These are phyloP conservation scores for Entomortierella beljakovae DNA, from an alignment of 192 early-diverging fungal genomes.

Conservation along the genomic window DNA sequence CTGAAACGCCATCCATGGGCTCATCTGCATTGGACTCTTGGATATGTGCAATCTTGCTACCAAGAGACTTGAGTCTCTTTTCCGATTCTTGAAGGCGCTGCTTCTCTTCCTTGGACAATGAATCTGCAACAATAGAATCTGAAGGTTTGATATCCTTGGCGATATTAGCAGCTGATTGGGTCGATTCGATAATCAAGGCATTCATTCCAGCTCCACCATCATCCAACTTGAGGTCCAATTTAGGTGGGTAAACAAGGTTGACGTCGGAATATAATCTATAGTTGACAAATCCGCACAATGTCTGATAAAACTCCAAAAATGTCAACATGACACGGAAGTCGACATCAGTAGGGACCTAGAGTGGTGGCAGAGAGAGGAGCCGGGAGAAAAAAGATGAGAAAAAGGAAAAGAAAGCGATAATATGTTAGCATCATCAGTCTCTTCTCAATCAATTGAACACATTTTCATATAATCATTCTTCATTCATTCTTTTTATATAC, in stretches of 20 bases:
- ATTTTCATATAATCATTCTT: not conserved
- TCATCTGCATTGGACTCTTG: conserved; percentile 35
- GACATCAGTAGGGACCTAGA: conserved; percentile 86
- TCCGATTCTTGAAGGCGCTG: conserved; percentile 59
- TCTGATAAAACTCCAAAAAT: conserved; percentile 96
- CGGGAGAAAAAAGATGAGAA: not conserved
- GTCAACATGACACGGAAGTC: conserved; percentile 98
- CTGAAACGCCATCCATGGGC: not conserved
- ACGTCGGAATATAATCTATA: conserved; percentile 90
- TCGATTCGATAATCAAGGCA: conserved; percentile 73
- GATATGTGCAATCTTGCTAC: conserved; percentile 57
- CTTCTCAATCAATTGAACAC: not conserved
- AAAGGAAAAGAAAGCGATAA: not conserved
- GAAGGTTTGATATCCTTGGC: conserved; percentile 36
- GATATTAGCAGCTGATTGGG: conserved; percentile 52
- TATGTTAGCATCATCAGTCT: not conserved
- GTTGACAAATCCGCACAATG: conserved; percentile 94
- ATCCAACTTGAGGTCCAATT: conserved; percentile 73
- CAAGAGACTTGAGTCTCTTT: conserved; percentile 59
- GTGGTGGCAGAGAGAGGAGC: not conserved
- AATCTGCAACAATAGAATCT: conserved; percentile 20
- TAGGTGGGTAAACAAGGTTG: conserved; percentile 94
- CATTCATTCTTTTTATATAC: not conserved
- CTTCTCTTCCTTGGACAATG: conserved; percentile 56
- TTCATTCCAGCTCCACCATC: conserved; percentile 74